Evolutionary conservation across 2,329 filamentous ascomycete genomes (phyloP).

Genomic region (Xylariaceae sp.): DNA sequence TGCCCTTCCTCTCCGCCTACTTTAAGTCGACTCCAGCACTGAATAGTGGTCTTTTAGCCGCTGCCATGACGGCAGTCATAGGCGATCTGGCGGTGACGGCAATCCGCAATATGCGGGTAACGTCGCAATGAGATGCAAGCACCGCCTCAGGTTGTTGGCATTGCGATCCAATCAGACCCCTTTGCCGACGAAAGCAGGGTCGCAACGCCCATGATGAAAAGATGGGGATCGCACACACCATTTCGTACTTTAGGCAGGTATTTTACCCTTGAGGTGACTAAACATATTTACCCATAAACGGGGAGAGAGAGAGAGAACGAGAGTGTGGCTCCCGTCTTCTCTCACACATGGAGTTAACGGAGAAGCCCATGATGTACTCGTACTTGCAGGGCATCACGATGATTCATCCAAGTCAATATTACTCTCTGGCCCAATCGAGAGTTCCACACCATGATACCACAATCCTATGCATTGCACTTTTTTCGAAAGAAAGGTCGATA

Average conservation of each 20-base stretch:
- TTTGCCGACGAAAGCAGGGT: constrained; percentile 2
- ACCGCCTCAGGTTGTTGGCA: constrained; percentile 15
- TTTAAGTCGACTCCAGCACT: neutral
- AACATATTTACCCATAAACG: too few relatives aligned
- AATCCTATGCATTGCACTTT: neutral
- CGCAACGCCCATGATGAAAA: neutral
- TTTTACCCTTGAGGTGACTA: too few relatives aligned
- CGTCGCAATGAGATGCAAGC: constrained; percentile 14
- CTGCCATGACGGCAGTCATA: constrained; percentile 13
- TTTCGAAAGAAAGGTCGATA: neutral
- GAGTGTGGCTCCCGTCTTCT: too few relatives aligned
- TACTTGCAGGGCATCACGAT: constrained; percentile 3
- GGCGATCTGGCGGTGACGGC: constrained; percentile 24
- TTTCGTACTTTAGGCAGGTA: too few relatives aligned
- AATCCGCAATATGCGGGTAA: constrained; percentile 16
- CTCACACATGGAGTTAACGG: too few relatives aligned
- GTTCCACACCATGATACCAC: neutral
- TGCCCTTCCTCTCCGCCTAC: neutral
- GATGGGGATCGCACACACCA: neutral
- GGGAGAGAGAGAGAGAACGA: too few relatives aligned
- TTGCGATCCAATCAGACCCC: constrained; percentile 10
- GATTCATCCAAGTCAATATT: neutral
- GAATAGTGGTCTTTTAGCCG: neutral
- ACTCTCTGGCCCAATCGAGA: neutral
- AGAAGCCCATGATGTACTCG: too few relatives aligned